These are phyloP conservation scores for Pochonia chlamydosporia DNA, from an alignment of 2,329 filamentous ascomycete genomes.

Conservation along the genomic window DNA sequence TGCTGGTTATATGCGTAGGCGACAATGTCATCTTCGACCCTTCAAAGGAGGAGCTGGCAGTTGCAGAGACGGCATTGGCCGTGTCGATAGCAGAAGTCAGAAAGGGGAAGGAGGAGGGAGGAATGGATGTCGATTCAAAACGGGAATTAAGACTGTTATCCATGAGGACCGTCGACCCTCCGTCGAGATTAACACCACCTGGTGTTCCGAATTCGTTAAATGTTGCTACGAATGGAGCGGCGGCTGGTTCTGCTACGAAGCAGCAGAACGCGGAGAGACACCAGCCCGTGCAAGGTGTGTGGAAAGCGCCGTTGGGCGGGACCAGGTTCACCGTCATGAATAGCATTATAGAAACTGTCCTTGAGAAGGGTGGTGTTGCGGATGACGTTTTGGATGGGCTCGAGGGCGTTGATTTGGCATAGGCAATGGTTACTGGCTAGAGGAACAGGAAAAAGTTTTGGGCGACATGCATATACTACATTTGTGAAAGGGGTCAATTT, in stretches of 20 bases:
- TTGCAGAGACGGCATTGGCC: constrained; percentile 83
- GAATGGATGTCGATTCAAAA: constrained; percentile 36
- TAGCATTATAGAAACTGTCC: constrained; percentile 68
- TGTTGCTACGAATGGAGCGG: constrained; percentile 41
- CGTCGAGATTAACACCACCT: constrained; percentile 65
- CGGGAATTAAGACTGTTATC: constrained; percentile 56
- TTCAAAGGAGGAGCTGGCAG: constrained; percentile 81
- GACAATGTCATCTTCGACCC: constrained; percentile 94
- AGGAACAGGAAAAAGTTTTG: background rate
- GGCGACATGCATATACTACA: background rate
- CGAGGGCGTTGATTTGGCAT: constrained; percentile 66
- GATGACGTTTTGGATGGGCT: constrained; percentile 81
- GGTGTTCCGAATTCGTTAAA: constrained; percentile 62
- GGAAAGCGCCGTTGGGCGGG: constrained; percentile 80
- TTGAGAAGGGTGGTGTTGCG: constrained; percentile 73
- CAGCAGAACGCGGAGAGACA: constrained; percentile 38
- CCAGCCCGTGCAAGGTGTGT: constrained; percentile 63
- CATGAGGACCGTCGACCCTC: constrained; percentile 68
- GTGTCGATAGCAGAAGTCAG: constrained; percentile 63
- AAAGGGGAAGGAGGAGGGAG: constrained; percentile 16
- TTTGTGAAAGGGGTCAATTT: background rate
- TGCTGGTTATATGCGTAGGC: constrained; percentile 82
- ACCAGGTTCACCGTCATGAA: constrained; percentile 69
- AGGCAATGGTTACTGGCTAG: constrained; percentile 11
- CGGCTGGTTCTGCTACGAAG: constrained; percentile 28